Conservation (phyloP, 2,329 filamentous ascomycete genomes). For the Fusarium buharicum region DNA sequence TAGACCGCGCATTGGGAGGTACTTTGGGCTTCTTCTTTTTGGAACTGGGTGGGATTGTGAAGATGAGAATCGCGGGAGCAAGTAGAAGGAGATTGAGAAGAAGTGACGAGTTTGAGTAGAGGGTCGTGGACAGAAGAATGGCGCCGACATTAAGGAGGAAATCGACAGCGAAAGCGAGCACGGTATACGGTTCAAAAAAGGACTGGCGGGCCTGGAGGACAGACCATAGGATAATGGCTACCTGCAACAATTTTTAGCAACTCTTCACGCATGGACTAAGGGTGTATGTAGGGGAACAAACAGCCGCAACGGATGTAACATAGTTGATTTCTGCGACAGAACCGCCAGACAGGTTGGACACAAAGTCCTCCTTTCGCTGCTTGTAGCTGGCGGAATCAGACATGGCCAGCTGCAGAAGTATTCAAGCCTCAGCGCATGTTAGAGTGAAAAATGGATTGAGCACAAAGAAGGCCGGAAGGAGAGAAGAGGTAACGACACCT, state of each 20-base stretch:
- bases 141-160: conserved; percentile 87
- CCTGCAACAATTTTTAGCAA: conserved; percentile 59
- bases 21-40: conserved; percentile 60
- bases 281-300: conserved; percentile 54
- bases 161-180: conserved; percentile 77
- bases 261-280: not conserved
- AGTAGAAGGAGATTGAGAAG: conserved; percentile 80
- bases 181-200: conserved; percentile 82
- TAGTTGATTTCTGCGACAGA: conserved; percentile 85
- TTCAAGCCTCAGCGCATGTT: conserved; percentile 27
- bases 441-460: not conserved
- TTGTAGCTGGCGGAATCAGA: conserved; percentile 74
- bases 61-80: conserved; percentile 74
- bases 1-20: conserved; percentile 56
- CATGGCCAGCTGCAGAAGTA: conserved; percentile 45
- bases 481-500: conserved; percentile 37
- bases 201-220: conserved; percentile 83
- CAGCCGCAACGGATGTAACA: conserved; percentile 85
- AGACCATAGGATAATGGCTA: conserved; percentile 87
- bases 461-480: conserved; percentile 10
- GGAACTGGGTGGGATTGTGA: conserved; percentile 59
- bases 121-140: conserved; percentile 84
- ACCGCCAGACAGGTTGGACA: conserved; percentile 89
- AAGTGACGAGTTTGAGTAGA: conserved; percentile 80
- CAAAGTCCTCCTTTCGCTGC: conserved; percentile 91